These are phyloP conservation scores for Trifolium fragiferum DNA, from an alignment of 306 rosid genomes.

Conservation along the genomic window DNA sequence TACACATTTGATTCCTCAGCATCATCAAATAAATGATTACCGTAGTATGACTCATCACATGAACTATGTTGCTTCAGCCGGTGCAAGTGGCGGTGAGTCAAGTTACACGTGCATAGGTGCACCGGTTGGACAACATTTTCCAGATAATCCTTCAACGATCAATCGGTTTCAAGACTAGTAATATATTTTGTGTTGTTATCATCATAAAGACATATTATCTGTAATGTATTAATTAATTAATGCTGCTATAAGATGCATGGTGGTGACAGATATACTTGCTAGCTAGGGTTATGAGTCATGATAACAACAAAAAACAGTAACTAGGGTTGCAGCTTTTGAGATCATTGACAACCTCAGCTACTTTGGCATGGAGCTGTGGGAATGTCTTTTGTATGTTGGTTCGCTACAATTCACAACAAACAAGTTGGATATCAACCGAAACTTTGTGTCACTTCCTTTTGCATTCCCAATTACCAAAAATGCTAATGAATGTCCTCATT, in stretches of 20 bases:
- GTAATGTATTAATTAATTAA: background rate
- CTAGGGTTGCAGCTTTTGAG: constrained; percentile 67
- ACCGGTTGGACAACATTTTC: constrained; percentile 60
- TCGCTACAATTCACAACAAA: constrained; percentile 46
- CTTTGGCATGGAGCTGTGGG: constrained; percentile 68
- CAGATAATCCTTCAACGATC: constrained; percentile 51
- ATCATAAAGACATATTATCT: constrained; percentile 51
- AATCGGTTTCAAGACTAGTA: constrained; percentile 82
- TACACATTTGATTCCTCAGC: constrained; percentile 52
- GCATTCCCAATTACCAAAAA: background rate
- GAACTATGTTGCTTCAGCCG: too few relatives aligned
- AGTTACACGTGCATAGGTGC: constrained; percentile 82
- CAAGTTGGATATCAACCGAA: constrained; percentile 68
- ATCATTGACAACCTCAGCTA: constrained; percentile 74
- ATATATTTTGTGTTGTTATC: constrained; percentile 30
- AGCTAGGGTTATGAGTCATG: constrained; percentile 46
- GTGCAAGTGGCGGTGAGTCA: constrained; percentile 11
- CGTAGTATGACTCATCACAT: constrained; percentile 62
- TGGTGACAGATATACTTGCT: background rate
- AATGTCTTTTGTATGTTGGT: constrained; percentile 43
- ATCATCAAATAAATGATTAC: constrained; percentile 55
- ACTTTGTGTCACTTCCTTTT: constrained; percentile 37
- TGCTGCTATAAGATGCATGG: background rate
- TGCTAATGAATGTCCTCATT: too few relatives aligned
- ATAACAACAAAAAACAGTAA: constrained; percentile 39